Percentiles rank a stretch among this genome's conserved stretches.
Conservation (phyloP, 192 early-diverging fungal species). For the Funneliformis mosseae region DNA sequence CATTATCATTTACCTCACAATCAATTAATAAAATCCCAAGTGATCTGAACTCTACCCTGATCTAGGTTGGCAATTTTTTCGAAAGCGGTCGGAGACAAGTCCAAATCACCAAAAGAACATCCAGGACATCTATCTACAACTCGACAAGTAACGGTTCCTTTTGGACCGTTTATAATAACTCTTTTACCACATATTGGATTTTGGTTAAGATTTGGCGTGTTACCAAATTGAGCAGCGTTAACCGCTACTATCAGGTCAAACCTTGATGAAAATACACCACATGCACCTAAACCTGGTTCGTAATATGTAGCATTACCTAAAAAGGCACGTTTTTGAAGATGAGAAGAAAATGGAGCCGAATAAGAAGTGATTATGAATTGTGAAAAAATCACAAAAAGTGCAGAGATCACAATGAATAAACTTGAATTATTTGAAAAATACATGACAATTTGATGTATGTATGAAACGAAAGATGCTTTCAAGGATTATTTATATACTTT, state of each 20-base stretch:
- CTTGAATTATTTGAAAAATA: too few relatives aligned
- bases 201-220: background rate
- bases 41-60: conserved; percentile 36
- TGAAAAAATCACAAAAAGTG: too few relatives aligned
- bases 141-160: background rate
- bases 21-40: conserved; percentile 44
- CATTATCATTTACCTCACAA: background rate
- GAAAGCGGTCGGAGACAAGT: conserved; percentile 52
- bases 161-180: background rate
- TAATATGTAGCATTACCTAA: conserved; percentile 36
- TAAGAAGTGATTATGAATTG: too few relatives aligned
- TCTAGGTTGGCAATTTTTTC: conserved; percentile 37
- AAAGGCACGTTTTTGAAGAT: background rate
- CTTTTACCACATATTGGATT: conserved; percentile 1
- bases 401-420: too few relatives aligned
- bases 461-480: too few relatives aligned
- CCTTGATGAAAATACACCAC: conserved; percentile 31
- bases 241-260: conserved; percentile 43
- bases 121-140: conserved; percentile 43
- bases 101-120: conserved; percentile 47
- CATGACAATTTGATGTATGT: too few relatives aligned
- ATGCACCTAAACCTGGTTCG: conserved; percentile 36
- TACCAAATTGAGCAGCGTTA: background rate
- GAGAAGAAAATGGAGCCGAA: too few relatives aligned
- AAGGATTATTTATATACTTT: too few relatives aligned